Evolutionary conservation across 2,329 filamentous ascomycete species (phyloP).

Genomic region (Stromatinia cepivora): DNA sequence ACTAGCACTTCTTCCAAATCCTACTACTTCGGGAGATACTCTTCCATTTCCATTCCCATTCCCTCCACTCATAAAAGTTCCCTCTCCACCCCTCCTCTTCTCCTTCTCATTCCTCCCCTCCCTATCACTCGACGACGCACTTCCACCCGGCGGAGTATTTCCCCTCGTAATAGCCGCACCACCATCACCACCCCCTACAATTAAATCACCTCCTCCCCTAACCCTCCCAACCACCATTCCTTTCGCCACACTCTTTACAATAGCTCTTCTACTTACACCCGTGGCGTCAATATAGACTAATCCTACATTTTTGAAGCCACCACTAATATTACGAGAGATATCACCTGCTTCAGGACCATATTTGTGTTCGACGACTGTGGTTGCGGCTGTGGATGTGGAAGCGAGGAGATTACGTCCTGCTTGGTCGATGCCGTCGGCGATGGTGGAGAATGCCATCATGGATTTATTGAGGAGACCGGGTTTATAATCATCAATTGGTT

Average conservation of each 20-base stretch:
- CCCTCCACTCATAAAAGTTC: no score
- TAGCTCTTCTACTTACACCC: slow-evolving; percentile 82
- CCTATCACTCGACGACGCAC: slow-evolving; percentile 15
- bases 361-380: slow-evolving; percentile 81
- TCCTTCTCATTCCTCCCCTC: no score
- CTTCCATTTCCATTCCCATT: not conserved
- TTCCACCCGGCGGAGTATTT: slow-evolving; percentile 22
- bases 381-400: slow-evolving; percentile 75
- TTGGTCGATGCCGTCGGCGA: slow-evolving; percentile 91
- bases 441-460: slow-evolving; percentile 92
- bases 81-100: no score
- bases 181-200: slow-evolving; percentile 62
- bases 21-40: slow-evolving; percentile 30
- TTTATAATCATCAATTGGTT: slow-evolving; percentile 65
- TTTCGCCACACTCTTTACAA: slow-evolving; percentile 94
- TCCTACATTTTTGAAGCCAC: slow-evolving; percentile 92
- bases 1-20: slow-evolving; percentile 32
- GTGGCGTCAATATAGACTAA: slow-evolving; percentile 96
- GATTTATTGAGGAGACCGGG: slow-evolving; percentile 93
- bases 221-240: slow-evolving; percentile 90
- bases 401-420: slow-evolving; percentile 76
- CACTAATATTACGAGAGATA: slow-evolving; percentile 72
- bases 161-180: slow-evolving; percentile 27
- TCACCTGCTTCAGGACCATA: slow-evolving; percentile 85
- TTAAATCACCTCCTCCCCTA: slow-evolving; percentile 68